Evolutionary conservation across 345 rosid genomes (phyloP), one percentile per base, ranked within the genome.

Genomic region (Citrus inodora): DNA sequence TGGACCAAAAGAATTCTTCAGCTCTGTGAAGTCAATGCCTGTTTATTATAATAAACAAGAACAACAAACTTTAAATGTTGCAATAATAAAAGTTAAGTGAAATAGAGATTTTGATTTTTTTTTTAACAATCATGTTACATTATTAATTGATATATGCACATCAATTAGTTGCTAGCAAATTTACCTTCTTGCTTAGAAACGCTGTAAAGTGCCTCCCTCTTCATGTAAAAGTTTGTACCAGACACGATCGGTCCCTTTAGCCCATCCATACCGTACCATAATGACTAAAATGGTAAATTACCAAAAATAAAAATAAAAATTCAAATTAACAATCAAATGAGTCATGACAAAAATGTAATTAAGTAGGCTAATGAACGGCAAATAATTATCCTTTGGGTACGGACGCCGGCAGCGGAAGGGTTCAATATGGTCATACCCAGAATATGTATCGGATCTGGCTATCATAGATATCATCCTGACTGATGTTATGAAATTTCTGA

Each of bases 141-240:
- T 46, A 13, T 46, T 13, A 46, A 46, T 42, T 42, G 4, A 42
- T 42, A 10, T 46, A 46, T 46, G 1, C 1, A 46, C 14, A 33
- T 46, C 9, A 32, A 5, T 5, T 25, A 68, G 3, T 67, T 13
- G 16, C 32, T 40, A 37, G 13, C 48, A 6, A 61, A 67, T 7
- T 67, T 78, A 84, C 81, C 83, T 62, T 71, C 48, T 2, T 58
- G 55, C 1, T 24, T 9, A 21, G 28, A 72, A 40, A 25, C 67
- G 7, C 51, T 76, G 70, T 72, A 73, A 3, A 87, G 74, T 22
- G 85, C 71, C 14, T 77, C 81, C 60, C 86, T 85, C 87, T 87
- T 89, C 9, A 86, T 80, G 25, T 87, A 89, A 78, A 84, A 89
- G 58, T 84, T 79, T 10, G 88, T 82, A 8, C 90, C 90, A 4